phyloP scores from a whole-genome alignment of 768 basidiomycete species.

The Boletus coccyginus region DNA sequence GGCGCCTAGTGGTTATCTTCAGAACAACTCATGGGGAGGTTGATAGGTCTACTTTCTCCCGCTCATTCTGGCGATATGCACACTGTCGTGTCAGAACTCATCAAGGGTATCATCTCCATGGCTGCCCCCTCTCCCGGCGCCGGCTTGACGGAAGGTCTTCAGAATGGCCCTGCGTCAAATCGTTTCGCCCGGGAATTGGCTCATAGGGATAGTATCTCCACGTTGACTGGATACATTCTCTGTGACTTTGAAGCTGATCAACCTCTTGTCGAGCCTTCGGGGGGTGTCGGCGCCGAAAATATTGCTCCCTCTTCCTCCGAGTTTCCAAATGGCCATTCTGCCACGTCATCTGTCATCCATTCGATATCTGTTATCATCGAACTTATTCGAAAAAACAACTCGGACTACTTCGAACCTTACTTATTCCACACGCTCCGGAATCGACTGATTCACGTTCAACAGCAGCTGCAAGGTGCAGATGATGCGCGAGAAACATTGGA shows the following conservation, averaged over 20 bases:
- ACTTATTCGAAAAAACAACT: conserved; percentile 95
- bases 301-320: conserved; percentile 10
- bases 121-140: conserved; percentile 83
- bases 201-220: conserved; percentile 62
- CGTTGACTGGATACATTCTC: conserved; percentile 74
- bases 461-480: conserved; percentile 54
- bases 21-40: conserved; percentile 75
- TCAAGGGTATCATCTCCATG: conserved; percentile 94
- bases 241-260: conserved; percentile 46
- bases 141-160: conserved; percentile 65
- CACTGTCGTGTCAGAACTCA: conserved; percentile 81
- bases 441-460: conserved; percentile 83
- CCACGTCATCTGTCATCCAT: conserved; percentile 79
- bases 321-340: conserved; percentile 44
- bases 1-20: conserved; percentile 78
- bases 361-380: conserved; percentile 90
- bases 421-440: conserved; percentile 93
- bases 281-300: conserved; percentile 13
- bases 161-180: conserved; percentile 77
- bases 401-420: conserved; percentile 97
- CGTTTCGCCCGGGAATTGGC: conserved; percentile 88
- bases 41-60: conserved; percentile 83
- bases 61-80: conserved; percentile 72
- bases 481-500: conserved; percentile 68
- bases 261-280: conserved; percentile 18